Base-by-base conservation (phyloP, 2,329 filamentous ascomycete genomes). In the Sporothrix sp. region DNA sequence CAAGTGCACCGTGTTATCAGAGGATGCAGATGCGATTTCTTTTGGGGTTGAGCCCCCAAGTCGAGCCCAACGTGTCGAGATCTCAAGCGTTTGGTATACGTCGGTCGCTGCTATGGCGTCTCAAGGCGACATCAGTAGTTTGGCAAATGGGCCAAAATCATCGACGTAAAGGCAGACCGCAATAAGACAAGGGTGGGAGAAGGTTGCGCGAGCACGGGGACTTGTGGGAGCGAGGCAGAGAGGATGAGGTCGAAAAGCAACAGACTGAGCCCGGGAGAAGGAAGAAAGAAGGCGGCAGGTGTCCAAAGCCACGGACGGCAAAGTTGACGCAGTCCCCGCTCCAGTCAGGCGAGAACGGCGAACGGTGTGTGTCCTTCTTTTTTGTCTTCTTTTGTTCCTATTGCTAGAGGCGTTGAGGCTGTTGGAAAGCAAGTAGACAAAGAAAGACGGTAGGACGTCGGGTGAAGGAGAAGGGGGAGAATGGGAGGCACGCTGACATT, bases 401-500 rank as follows among this genome's bases (percentile, higher is more conserved):
- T 36, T 36, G 28, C 16, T 45, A 23, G 32, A 40, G 35, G 33
- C 16, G 9, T 30, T 33, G 42, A 52, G 50, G 37, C 37, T 43
- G 48, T 45, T 45, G 40, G 48, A 27, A 33, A 38, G 13, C 40
- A 27, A 7, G 23, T 18, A 50, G 39, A 38, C 48, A 50, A 45
- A 44, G 40, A 27, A 33, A 13, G 23, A 13, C 33, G 13, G 3
- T 6, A 20, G 32, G 39, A 20, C 21, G 48, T 44, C 23, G 28
- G 21, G 25, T 33, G 28, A 28, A n/a, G 13, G 30, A 20, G 40
- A 37, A 32, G 38, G 39, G 37, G 20, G 27, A 36, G 16, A 20
- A 23, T 20, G n/a, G 33, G n/a, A 38, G 16, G 11, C 16, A 16
- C 32, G 20, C 23, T 23, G 44, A 38, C 44, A 47, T 40, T 16